Evolutionary conservation across 352 stramenopile species (phyloP), one percentile per base, ranked within the genome.

Genomic region (Globisporangium takayamanum): DNA sequence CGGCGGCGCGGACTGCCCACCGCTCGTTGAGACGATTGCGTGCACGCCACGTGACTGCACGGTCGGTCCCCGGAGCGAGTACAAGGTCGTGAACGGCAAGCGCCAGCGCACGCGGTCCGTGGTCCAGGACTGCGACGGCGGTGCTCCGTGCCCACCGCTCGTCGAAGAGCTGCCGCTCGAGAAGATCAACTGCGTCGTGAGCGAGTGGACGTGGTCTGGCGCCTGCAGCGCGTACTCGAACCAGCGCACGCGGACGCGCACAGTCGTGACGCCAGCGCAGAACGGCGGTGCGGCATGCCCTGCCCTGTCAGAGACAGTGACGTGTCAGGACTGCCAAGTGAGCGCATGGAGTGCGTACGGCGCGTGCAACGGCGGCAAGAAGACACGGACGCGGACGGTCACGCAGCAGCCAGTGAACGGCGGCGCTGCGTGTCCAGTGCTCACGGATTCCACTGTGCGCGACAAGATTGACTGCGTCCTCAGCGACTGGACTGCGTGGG

Each of bases 401-500:
- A 76, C 73, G 37, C 70, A 78, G 50, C 60, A 80, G 20, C 76
- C 75, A 0, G 16, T 69, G 15, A 73, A 83, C 50, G 70, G 73
- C 15, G 79, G 79, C 0, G 76, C 75, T 5, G 69, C 56, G 11
- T 89, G 79, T 28, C 72, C 77, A 1, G 52, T 55, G 0, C 59
- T 85, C 2, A 67, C 66, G 8, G 75, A 89, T 33, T 39, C 39
- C 1, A 62, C 73, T 16, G 60, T 66, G 5, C 87, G 80, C 53
- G 76, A 88, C 46, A 57, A 70, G 2, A 57, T 82, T 11, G 55
- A 80, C 39, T 90, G 80, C 26, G 64, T 70, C 15, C 64, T 81
- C 2, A 84, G 64, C 18, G 70, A 77, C n/a, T 90, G 78, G 78
- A 78, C 30, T 11, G 2, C 59, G 0, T 89, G 71, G 70, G 59